phyloP scores from a whole-genome alignment of 441 rosid genomes.

The Erodium moschatum region DNA sequence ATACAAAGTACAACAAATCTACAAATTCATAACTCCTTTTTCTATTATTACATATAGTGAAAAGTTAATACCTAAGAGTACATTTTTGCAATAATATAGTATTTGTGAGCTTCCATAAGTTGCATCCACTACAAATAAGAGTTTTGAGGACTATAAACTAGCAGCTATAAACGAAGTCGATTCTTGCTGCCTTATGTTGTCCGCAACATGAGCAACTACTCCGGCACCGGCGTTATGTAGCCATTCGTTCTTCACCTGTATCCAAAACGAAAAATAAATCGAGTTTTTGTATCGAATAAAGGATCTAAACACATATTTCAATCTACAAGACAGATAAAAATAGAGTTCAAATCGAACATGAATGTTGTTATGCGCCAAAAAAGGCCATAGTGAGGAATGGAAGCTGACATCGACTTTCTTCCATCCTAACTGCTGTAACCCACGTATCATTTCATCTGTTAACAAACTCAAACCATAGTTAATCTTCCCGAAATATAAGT shows the following conservation, averaged over 20 bases:
- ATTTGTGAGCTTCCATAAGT: no score
- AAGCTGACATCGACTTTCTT: slow-evolving; percentile 91
- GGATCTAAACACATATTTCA: not conserved
- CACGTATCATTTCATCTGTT: slow-evolving; percentile 84
- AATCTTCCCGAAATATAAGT: not conserved
- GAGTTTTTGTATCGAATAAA: not conserved
- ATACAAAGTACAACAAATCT: no score
- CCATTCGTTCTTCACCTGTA: slow-evolving; percentile 83
- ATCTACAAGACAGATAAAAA: not conserved
- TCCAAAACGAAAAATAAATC: not conserved
- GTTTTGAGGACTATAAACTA: slow-evolving; percentile 36
- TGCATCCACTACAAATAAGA: no score
- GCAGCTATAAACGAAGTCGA: slow-evolving; percentile 42
- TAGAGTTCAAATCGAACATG: slow-evolving; percentile 35
- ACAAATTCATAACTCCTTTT: no score
- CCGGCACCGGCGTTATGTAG: slow-evolving; percentile 79
- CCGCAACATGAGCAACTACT: slow-evolving; percentile 86
- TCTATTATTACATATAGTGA: no score
- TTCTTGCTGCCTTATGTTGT: slow-evolving; percentile 76
- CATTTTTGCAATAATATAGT: no score
- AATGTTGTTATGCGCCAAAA: slow-evolving; percentile 88
- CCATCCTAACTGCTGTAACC: slow-evolving; percentile 84
- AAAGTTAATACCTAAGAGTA: no score
- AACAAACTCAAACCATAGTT: slow-evolving; percentile 16
- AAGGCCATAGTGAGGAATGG: slow-evolving; percentile 83